Evolutionary conservation across 2,329 filamentous ascomycete species (phyloP), one percentile per base, ranked within the genome.

Genomic region (Sporothrix euskadiensis): DNA sequence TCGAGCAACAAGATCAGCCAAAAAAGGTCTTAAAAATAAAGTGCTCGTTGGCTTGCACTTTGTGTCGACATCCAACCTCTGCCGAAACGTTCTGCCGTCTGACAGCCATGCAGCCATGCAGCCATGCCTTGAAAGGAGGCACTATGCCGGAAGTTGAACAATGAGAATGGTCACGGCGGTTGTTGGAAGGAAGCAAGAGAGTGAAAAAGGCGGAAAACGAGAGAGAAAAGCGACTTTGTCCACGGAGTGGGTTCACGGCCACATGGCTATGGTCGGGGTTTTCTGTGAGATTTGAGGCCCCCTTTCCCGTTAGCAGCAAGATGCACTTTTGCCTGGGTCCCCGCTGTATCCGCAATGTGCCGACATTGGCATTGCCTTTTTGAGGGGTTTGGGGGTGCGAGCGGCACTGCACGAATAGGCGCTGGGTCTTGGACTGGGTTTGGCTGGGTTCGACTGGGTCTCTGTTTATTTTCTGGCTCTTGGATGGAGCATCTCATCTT

Each of bases 211-310:
- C n/a, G 12, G 52, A 52, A 30, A 22, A 14, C 19, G 32, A 30
- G 26, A 30, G 22, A 30, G 14, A 12, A 35, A 68, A 52, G 9
- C 22, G 61, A 47, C 61, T 65, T 63, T 63, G 41, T 49, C 41
- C 44, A 49, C 26, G 47, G 35, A 26, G 52, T 57, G 49, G 68
- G 22, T 69, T 70, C 32, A 19, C 52, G 49, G 68, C 68, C 68
- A 70, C 39, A 44, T 70, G 68, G 68, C 68, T 12, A 57, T 70
- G 68, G 49, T 52, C 49, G 66, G 68, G 68, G 52, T 30, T 70
- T 22, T n/a, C 49, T 56, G n/a, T 70, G 49, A 70, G 49, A 70
- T 70, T 69, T 39, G 65, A 69, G 65, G 41, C 22, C 41, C 41
- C 59, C 19, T 44, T 30, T 49, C 63, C 26, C 63, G 41, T n/a